Base-by-base conservation (phyloP, 805 yeast species). In the Blastobotrys attinorum region DNA sequence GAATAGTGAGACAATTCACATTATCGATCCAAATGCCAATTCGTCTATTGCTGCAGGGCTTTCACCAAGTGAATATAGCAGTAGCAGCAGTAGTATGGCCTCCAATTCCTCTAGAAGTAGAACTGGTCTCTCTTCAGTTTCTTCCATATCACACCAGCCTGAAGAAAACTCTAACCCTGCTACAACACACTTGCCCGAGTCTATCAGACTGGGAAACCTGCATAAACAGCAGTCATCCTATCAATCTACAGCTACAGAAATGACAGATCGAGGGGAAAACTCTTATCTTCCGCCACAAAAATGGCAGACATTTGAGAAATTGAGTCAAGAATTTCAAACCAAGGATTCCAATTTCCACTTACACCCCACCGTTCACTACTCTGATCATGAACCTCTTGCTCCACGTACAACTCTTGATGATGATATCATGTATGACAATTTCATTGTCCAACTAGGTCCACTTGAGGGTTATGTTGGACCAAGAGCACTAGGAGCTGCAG, bases 381-480 rank as follows among this genome's bases (percentile, higher is more conserved):
- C 39, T 17, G 37, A 37, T 4, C 39, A 31, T 2, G 53, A 43
- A 4, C 29, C 18, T 2, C 27, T 43, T 8, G 44, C 31, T 2
- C 55, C 57, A 7, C 33, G 22, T 6, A 15, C 29, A 13, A 15
- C 13, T 3, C 20, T 42, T 4, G 52, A 70, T 43, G 67, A 76
- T 1, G 61, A 61, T 0, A 69, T 63, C 47, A 78, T 77, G 34
- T 72, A 76, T 47, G 80, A 76, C 45, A 76, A 71, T 47, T 50
- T 76, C n/a, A 61, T 82, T 2, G 37, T 79, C 4, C 78, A 76
- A 45, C 55, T 86, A 25, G 81, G 77, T 1, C 64, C 70, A 0
- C 52, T 82, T 0, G 67, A 71, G 10, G 69, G 71, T 0, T 65
- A 66, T 25, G 49, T 75, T 0, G 67, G 79, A 2, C 79, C 86